Evolutionary conservation across 768 basidiomycete species (phyloP).

Genomic region (Kwoniella dendrophila): DNA sequence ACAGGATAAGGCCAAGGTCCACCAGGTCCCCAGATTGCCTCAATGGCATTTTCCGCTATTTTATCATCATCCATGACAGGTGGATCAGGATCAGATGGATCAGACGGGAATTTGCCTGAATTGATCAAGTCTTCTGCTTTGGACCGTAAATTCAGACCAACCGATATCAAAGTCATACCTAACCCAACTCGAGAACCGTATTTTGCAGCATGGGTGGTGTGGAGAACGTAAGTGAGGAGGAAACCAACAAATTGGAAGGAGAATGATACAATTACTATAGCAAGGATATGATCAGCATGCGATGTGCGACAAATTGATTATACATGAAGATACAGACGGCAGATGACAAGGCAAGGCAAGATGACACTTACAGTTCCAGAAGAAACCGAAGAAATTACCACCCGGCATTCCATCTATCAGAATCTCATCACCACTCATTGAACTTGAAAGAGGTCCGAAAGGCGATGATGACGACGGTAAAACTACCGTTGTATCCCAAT

Average conservation of each 20-base stretch:
- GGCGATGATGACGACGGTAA: slow-evolving; percentile 62
- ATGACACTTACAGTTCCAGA: slow-evolving; percentile 50
- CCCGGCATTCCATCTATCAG: slow-evolving; percentile 84
- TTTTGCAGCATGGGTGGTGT: slow-evolving; percentile 82
- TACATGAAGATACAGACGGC: too few species aligned
- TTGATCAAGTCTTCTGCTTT: slow-evolving; percentile 58
- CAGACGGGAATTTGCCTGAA: slow-evolving; percentile 47
- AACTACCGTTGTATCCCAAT: slow-evolving; percentile 95
- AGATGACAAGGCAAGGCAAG: background rate
- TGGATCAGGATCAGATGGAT: slow-evolving; percentile 38
- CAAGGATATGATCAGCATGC: slow-evolving; percentile 47
- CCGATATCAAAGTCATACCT: slow-evolving; percentile 93
- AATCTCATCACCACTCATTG: slow-evolving; percentile 67
- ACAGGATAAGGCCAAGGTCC: slow-evolving; percentile 42
- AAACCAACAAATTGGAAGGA: slow-evolving; percentile 93
- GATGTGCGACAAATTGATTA: too few species aligned
- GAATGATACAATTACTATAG: slow-evolving; percentile 79
- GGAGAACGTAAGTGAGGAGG: slow-evolving; percentile 81
- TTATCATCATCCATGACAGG: slow-evolving; percentile 33
- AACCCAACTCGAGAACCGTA: slow-evolving; percentile 91
- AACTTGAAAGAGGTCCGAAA: slow-evolving; percentile 61
- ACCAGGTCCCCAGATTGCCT: slow-evolving; percentile 41
- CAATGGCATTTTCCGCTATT: slow-evolving; percentile 44
- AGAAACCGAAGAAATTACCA: slow-evolving; percentile 62
- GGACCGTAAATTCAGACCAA: slow-evolving; percentile 72